Evolutionary conservation across 2,329 filamentous ascomycete genomes (phyloP).

Genomic region (Epichloe typhina): DNA sequence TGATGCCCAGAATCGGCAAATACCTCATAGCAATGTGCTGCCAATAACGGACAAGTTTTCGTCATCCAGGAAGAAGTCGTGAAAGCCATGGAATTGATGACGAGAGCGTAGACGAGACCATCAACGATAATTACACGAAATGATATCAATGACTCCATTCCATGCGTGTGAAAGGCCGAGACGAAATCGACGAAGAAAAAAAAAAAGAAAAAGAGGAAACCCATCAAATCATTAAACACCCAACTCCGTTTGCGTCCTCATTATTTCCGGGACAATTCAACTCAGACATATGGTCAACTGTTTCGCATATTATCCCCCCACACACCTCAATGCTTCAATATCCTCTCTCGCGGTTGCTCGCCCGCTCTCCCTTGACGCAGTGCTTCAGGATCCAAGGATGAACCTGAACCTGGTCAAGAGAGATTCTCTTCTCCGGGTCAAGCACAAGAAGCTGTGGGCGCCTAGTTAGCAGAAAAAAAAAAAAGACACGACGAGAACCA

Average conservation of each 20-base stretch:
- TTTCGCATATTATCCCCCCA: constrained; percentile 1
- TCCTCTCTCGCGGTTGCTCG: constrained; percentile 35
- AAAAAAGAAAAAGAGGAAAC: not conserved
- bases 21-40: not conserved
- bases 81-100: not conserved
- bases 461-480: constrained; percentile 11
- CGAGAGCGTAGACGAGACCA: not conserved
- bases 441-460: constrained; percentile 69
- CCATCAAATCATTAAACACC: constrained; percentile 4
- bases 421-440: constrained; percentile 85
- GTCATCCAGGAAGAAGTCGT: not conserved
- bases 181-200: not conserved
- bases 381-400: constrained; percentile 98
- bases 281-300: constrained; percentile 5
- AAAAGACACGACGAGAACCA: not conserved
- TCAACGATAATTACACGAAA: constrained; percentile 5
- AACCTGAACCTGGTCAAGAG: constrained; percentile 73
- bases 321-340: constrained; percentile 9
- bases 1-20: not conserved
- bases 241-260: constrained; percentile 4
- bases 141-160: constrained; percentile 13
- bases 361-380: constrained; percentile 55
- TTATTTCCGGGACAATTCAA: constrained; percentile 3
- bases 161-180: constrained; percentile 14
- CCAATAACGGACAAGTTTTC: not conserved